A percentile compares a stretch with the other conserved stretches of the same genome.
These are phyloP conservation scores for Gossypium trilobum DNA, from an alignment of 441 rosid genomes.

Conservation along the genomic window DNA sequence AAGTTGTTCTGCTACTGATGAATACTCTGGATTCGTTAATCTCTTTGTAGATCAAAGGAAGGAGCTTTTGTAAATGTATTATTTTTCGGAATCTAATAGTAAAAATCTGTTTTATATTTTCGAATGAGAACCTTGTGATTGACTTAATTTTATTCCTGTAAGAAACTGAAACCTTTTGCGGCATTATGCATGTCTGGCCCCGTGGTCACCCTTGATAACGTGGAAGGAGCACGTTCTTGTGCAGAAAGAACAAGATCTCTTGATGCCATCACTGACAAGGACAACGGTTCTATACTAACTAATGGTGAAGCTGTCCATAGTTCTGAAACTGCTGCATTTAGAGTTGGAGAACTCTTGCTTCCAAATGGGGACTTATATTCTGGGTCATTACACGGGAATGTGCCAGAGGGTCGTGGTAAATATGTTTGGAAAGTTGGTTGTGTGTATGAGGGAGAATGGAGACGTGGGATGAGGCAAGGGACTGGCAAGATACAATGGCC, in stretches of 20 bases:
- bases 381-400: constrained; percentile 67
- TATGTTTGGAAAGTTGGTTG: constrained; percentile 76
- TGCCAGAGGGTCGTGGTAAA: constrained; percentile 72
- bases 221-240: constrained; percentile 37
- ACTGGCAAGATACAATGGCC: constrained; percentile 69
- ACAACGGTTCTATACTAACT: constrained; percentile 26
- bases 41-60: constrained; percentile 20
- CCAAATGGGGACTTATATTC: constrained; percentile 61
- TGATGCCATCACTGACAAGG: constrained; percentile 38
- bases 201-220: constrained; percentile 39
- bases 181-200: constrained; percentile 86
- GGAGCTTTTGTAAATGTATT: constrained; percentile 8
- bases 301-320: constrained; percentile 48
- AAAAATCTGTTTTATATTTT: constrained; percentile 21
- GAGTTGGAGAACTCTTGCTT: constrained; percentile 50
- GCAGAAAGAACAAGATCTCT: constrained; percentile 77
- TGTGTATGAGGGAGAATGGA: constrained; percentile 82
- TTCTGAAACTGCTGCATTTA: constrained; percentile 50
- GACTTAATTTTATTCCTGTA: constrained; percentile 18
- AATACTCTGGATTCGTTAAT: constrained; percentile 15
- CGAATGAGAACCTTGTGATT: constrained; percentile 22
- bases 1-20: constrained; percentile 11
- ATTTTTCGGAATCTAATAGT: constrained; percentile 15
- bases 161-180: constrained; percentile 31
- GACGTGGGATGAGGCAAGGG: constrained; percentile 82